Evolutionary conservation across 495 filamentous ascomycete genomes (phyloP), one percentile per base, ranked within the genome.

Genomic region (Neurospora intermedia): DNA sequence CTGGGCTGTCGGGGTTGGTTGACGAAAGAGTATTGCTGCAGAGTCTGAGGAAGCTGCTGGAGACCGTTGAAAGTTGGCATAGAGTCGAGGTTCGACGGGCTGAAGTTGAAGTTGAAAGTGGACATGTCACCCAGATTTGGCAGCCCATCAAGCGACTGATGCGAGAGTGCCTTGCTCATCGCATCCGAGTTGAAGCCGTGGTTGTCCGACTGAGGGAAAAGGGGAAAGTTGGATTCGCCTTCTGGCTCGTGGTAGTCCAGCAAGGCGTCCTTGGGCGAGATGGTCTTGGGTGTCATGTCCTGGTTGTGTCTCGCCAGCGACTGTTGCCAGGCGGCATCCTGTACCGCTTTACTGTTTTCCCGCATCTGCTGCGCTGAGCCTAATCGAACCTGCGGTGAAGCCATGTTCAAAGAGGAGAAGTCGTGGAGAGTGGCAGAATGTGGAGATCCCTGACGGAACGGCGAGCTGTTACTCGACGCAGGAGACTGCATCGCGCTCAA

Each of bases 181-280:
- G 76, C 74, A 40, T 81, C 79, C 70, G 80, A 70, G 31, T 77
- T 71, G 69, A 80, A 83, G 39, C 71, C 77, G 48, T 69, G 78
- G 11, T 74, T 54, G 39, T 80, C 76, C 23, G 87, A 75, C 80
- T 79, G 80, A 41, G 91, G 89, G 81, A 94, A 94, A 41, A 96
- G 81, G 43, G 92, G 89, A 75, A 91, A 87, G 72, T 87, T 87
- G 8, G 87, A 82, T 71, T 91, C 91, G 0, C 91, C 91, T 16
- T 92, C 89, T 9, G 86, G 81, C 59, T 94, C 92, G 72, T 91
- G 86, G 80, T 93, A 97, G 38, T 97, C 95, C 73, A 97, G 84
- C 73, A 95, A 80, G 6, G 94, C 93, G 77, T 98, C 96, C 84
- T 98, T 97, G 41, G 96, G 96, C 16, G 96, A 99, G 70, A 99